Base-by-base conservation (phyloP, 1,139 yeast species). In the Lodderomyces oxycetoniae region DNA sequence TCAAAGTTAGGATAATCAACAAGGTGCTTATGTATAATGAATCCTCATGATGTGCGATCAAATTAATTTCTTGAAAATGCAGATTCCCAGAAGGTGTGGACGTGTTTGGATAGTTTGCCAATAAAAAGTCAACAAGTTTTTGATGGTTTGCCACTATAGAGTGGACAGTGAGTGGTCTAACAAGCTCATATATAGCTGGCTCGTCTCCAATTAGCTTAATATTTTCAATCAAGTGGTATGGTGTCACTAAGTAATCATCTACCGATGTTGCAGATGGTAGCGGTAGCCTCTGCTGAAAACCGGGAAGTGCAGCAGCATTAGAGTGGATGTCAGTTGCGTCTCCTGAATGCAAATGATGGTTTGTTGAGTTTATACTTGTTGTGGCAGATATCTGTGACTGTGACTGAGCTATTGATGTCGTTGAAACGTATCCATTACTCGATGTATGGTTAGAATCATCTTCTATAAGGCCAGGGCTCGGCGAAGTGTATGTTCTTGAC, bases 21-120 rank as follows among this genome's bases (percentile, higher is more conserved):
- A 59, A 38, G 17, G 51, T 56, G 16, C 67, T 61, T 17, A 63
- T 47, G 36, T 46, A 59, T 21, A 53, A 43, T n/a, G 65, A 56
- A 38, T 63, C 67, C 30, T 52, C 53, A 23, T 61, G 61, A 38
- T 50, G 52, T 7, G 45, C 39, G 23, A 55, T 44, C 22, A 44
- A 32, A 23, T 48, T 51, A 20, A 60, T 38, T 34, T 54, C 57
- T n/a, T 36, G 38, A 21, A 17, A 25, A 14, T 31, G 29, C 26
- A 33, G 33, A 19, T 34, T 20, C 3, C 31, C 26, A 6, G 32
- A 15, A 15, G 29, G 21, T 20, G 33, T 29, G 15, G 16, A 14
- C 14, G 33, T 29, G 33, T 45, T 43, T 4, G 50, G 48, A 26
- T 57, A 55, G 34, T 50, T 51, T 8, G 39, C 35, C 4, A 40